These are phyloP conservation scores for Triticum aestivum DNA, from an alignment of 176 grass and related monocot species.

Conservation along the genomic window DNA sequence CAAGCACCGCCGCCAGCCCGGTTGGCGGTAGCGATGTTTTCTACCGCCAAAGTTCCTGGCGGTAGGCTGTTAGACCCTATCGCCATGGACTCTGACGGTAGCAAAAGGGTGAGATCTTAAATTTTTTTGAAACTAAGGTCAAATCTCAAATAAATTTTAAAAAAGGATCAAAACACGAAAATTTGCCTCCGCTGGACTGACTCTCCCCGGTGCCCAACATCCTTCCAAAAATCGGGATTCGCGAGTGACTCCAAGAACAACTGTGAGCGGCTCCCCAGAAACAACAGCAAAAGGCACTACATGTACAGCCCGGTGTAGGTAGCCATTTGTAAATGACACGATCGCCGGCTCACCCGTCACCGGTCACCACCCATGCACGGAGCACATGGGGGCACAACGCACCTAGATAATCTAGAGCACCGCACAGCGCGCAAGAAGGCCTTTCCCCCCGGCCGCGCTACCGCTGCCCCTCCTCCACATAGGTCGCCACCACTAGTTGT, in stretches of 20 bases:
- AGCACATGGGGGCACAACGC: not conserved
- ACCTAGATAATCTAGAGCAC: too few species aligned
- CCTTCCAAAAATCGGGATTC: not conserved
- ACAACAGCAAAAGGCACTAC: not conserved
- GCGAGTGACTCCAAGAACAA: not conserved
- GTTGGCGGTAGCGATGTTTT: too few species aligned
- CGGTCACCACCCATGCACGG: not conserved
- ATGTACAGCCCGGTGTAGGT: not conserved
- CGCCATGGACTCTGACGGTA: too few species aligned
- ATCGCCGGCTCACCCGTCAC: not conserved
- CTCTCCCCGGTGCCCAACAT: not conserved
- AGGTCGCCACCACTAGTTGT: slow-evolving; percentile 30
- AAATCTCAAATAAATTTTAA: too few species aligned
- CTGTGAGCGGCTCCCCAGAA: not conserved
- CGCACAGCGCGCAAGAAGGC: slow-evolving; percentile 24
- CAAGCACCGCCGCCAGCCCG: too few species aligned
- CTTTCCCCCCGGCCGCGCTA: slow-evolving; percentile 47
- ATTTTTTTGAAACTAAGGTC: too few species aligned
- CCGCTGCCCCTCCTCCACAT: slow-evolving; percentile 2
- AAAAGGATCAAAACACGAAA: too few species aligned
- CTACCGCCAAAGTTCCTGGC: too few species aligned
- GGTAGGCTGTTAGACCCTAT: too few species aligned
- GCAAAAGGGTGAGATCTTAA: too few species aligned
- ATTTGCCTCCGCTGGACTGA: too few species aligned
- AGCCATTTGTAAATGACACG: not conserved